Evolutionary conservation across 306 rosid species (phyloP).

Genomic region (Psophocarpus tetragonolobus): DNA sequence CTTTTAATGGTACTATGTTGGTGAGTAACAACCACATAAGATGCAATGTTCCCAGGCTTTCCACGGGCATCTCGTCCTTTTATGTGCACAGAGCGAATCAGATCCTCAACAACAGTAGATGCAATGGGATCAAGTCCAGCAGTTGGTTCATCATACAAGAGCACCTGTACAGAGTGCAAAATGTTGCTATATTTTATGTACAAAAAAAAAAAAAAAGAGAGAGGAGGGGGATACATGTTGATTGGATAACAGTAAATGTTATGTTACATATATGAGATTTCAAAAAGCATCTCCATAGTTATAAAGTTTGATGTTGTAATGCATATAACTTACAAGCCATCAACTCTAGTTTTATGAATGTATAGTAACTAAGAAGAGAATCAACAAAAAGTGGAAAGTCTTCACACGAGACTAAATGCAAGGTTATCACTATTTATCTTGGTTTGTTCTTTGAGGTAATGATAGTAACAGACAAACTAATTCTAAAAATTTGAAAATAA

Average conservation of each 20-base stretch:
- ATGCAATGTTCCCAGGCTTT: conserved; percentile 81
- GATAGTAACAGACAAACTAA: not conserved
- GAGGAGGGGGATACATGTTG: not conserved
- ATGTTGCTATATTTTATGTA: conserved; percentile 17
- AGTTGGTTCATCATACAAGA: conserved; percentile 94
- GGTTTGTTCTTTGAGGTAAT: not conserved
- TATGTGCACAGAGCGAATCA: conserved; percentile 89
- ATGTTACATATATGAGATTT: not conserved
- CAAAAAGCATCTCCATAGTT: not conserved
- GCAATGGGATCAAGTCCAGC: conserved; percentile 99
- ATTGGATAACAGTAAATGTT: not conserved
- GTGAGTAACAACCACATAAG: conserved; percentile 95
- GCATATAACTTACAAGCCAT: conserved; percentile 24
- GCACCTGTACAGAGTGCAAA: conserved; percentile 58
- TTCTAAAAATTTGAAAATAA: not conserved
- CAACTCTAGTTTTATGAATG: conserved; percentile 3
- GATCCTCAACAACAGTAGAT: conserved; percentile 98
- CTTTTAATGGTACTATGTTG: conserved; percentile 96
- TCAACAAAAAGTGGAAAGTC: conserved; percentile 11
- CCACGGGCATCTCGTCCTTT: conserved; percentile 73
- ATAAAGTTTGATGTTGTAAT: not conserved
- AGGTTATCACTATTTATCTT: not conserved
- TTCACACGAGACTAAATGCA: not conserved
- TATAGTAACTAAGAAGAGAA: not conserved
- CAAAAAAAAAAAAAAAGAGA: not conserved